phyloP scores from a whole-genome alignment of 2,329 filamentous ascomycete genomes.

The Cordyceps farinosa region DNA sequence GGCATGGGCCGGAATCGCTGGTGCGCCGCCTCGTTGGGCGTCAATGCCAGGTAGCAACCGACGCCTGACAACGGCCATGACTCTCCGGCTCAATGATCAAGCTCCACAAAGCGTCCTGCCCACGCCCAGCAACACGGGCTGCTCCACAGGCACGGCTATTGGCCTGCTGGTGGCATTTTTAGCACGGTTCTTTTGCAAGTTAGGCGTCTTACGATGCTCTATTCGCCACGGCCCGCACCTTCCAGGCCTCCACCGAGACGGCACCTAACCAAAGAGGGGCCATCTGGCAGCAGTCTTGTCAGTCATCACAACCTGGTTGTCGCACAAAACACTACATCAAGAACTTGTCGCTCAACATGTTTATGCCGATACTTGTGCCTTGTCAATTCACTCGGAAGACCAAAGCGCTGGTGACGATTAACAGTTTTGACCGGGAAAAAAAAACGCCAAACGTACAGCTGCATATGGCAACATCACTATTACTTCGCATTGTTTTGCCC shows the following conservation, averaged over 20 bases:
- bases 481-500: neutral
- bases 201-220: neutral
- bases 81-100: neutral
- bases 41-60: conserved; percentile 11
- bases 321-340: neutral
- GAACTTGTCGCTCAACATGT: neutral
- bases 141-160: neutral
- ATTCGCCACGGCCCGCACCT: neutral
- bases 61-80: neutral
- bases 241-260: neutral
- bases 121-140: neutral
- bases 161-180: neutral
- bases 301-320: neutral
- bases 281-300: conserved; percentile 10
- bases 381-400: neutral
- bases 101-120: neutral
- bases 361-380: neutral
- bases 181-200: neutral
- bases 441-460: neutral
- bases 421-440: neutral
- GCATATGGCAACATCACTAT: neutral
- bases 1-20: conserved; percentile 3
- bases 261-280: conserved; percentile 3
- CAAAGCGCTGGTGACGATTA: neutral
- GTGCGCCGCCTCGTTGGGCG: conserved; percentile 13